These are phyloP conservation scores for Termitomyces sp. DNA, from an alignment of 768 basidiomycete genomes.

Conservation along the genomic window DNA sequence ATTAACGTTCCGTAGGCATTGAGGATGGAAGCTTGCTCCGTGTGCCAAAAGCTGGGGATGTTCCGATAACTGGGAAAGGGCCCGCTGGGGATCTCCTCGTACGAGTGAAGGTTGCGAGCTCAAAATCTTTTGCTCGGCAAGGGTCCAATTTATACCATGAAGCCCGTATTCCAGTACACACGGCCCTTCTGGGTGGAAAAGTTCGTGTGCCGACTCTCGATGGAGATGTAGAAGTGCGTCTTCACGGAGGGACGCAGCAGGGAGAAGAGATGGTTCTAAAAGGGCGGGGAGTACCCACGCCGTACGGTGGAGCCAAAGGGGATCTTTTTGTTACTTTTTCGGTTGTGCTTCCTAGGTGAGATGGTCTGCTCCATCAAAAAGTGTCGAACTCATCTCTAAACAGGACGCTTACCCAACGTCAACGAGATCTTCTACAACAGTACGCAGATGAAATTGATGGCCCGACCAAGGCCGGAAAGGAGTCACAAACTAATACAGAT, in stretches of 20 bases:
- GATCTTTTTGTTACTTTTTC: slow-evolving; percentile 89
- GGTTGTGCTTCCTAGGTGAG: slow-evolving; percentile 86
- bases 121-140: slow-evolving; percentile 84
- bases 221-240: slow-evolving; percentile 90
- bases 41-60: slow-evolving; percentile 78
- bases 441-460: slow-evolving; percentile 95
- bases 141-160: slow-evolving; percentile 89
- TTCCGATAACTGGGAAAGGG: slow-evolving; percentile 75
- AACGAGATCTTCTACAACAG: slow-evolving; percentile 82
- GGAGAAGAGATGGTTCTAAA: slow-evolving; percentile 96
- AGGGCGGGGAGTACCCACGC: slow-evolving; percentile 71
- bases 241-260: slow-evolving; percentile 91
- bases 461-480: slow-evolving; percentile 21
- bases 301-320: slow-evolving; percentile 58
- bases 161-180: slow-evolving; percentile 85
- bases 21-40: slow-evolving; percentile 94
- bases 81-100: slow-evolving; percentile 81
- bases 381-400: slow-evolving; percentile 2
- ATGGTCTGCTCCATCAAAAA: slow-evolving; percentile 1
- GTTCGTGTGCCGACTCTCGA: slow-evolving; percentile 93
- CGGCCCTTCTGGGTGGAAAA: slow-evolving; percentile 88
- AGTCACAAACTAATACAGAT: slow-evolving; percentile 25
- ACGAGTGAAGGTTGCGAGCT: slow-evolving; percentile 77
- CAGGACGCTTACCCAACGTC: slow-evolving; percentile 78
- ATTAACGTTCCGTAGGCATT: slow-evolving; percentile 49